Conservation (phyloP, 306 rosid species). For the Cajanus cajan region DNA sequence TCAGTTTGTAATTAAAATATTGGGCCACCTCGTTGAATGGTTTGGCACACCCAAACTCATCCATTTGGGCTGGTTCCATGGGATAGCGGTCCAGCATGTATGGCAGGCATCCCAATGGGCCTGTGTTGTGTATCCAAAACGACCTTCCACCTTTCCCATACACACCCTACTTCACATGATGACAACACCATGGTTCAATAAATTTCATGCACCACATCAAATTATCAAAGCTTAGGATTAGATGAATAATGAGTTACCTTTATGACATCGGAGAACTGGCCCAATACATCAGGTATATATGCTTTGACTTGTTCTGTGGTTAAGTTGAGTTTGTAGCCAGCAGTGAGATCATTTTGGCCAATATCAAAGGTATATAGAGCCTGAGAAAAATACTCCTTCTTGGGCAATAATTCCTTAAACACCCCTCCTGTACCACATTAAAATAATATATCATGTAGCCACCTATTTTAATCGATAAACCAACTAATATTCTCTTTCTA, state of each 20-base stretch:
- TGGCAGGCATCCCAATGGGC: slow-evolving; percentile 62
- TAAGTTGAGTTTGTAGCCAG: slow-evolving; percentile 55
- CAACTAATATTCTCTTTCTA: not conserved
- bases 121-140: slow-evolving; percentile 79
- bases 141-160: slow-evolving; percentile 49
- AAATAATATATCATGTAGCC: not conserved
- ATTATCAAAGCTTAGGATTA: too few relatives aligned
- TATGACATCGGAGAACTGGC: slow-evolving; percentile 47
- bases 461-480: not conserved
- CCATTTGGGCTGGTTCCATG: slow-evolving; percentile 33
- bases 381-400: slow-evolving; percentile 39
- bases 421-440: slow-evolving; percentile 33
- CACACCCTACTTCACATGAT: slow-evolving; percentile 35
- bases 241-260: slow-evolving; percentile 42
- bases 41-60: slow-evolving; percentile 46
- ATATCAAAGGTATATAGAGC: slow-evolving; percentile 63
- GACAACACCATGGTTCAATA: not conserved
- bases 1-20: slow-evolving; percentile 48
- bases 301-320: slow-evolving; percentile 51
- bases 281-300: slow-evolving; percentile 48
- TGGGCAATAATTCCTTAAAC: slow-evolving; percentile 47
- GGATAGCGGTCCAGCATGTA: slow-evolving; percentile 23
- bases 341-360: slow-evolving; percentile 64
- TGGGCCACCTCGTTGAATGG: slow-evolving; percentile 54
- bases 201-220: not conserved